Evolutionary conservation across 495 filamentous ascomycete species (phyloP).

Genomic region (Articulospora tetracladia): DNA sequence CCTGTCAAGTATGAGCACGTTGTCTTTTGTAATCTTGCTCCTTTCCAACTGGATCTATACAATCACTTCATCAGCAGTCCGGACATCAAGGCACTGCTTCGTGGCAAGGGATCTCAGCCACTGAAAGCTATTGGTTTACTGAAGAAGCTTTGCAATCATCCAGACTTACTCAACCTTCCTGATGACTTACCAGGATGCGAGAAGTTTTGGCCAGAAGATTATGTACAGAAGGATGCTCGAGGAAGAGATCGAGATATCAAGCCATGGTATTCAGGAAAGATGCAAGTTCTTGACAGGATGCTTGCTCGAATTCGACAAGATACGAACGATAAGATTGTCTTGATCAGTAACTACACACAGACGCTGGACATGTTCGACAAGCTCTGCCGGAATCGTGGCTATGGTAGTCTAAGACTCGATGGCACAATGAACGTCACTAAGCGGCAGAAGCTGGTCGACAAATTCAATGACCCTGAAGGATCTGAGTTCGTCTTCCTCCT

Average conservation of each 20-base stretch:
- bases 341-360: slow-evolving; percentile 97
- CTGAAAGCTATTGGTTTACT: slow-evolving; percentile 94
- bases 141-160: slow-evolving; percentile 99
- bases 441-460: slow-evolving; percentile 94
- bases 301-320: slow-evolving; percentile 92
- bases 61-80: slow-evolving; percentile 96
- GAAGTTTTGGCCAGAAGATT: slow-evolving; percentile 79
- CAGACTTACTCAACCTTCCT: slow-evolving; percentile 82
- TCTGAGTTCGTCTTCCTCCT: slow-evolving; percentile 92
- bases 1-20: slow-evolving; percentile 99
- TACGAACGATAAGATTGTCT: slow-evolving; percentile 98
- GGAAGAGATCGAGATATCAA: slow-evolving; percentile 91
- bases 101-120: slow-evolving; percentile 93
- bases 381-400: slow-evolving; percentile 79
- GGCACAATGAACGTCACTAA: slow-evolving; percentile 98
- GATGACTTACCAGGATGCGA: slow-evolving; percentile 88
- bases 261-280: slow-evolving; percentile 96
- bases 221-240: slow-evolving; percentile 77
- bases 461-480: slow-evolving; percentile 94
- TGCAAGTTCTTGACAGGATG: slow-evolving; percentile 98
- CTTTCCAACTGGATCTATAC: slow-evolving; percentile 90
- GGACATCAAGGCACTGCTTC: slow-evolving; percentile 85
- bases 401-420: slow-evolving; percentile 86
- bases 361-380: slow-evolving; percentile 94
- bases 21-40: slow-evolving; percentile 96